These are phyloP conservation scores for Furcasterigmium sp. DNA, from an alignment of 2,329 filamentous ascomycete genomes.

Conservation along the genomic window DNA sequence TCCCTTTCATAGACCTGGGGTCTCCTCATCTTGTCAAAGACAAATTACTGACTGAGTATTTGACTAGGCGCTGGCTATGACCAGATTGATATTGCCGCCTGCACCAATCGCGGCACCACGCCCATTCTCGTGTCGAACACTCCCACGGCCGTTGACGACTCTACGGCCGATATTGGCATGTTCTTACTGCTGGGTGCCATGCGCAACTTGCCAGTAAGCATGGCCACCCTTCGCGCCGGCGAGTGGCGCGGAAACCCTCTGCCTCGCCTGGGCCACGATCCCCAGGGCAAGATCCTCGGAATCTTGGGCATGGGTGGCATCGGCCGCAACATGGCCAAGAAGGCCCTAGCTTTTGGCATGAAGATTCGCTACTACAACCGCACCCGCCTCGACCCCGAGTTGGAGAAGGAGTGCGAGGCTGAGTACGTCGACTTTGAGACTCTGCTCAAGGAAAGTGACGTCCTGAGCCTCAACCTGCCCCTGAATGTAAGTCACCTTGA, in stretches of 20 bases:
- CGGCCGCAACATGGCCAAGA: slow-evolving; percentile 69
- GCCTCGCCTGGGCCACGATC: slow-evolving; percentile 66
- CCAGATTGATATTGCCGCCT: slow-evolving; percentile 69
- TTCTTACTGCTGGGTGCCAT: slow-evolving; percentile 79
- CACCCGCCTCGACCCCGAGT: slow-evolving; percentile 48
- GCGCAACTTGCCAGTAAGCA: slow-evolving; percentile 64
- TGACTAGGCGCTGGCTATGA: slow-evolving; percentile 76
- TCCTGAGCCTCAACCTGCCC: slow-evolving; percentile 75
- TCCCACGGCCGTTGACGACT: slow-evolving; percentile 74
- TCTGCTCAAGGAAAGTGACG: slow-evolving; percentile 63
- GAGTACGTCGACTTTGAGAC: slow-evolving; percentile 71
- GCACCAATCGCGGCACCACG: slow-evolving; percentile 46
- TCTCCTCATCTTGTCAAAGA: too few relatives aligned
- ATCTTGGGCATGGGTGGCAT: slow-evolving; percentile 87
- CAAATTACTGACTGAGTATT: neutral
- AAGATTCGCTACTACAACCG: slow-evolving; percentile 71
- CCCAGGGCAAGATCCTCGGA: slow-evolving; percentile 71
- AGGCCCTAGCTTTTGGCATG: slow-evolving; percentile 74
- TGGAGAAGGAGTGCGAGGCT: slow-evolving; percentile 47
- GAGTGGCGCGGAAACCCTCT: slow-evolving; percentile 59
- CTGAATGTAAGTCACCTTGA: slow-evolving; percentile 62
- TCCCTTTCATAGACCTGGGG: too few relatives aligned
- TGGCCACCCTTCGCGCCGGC: slow-evolving; percentile 60
- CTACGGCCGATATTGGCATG: slow-evolving; percentile 76
- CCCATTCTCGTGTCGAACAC: slow-evolving; percentile 72